Evolutionary conservation across 164 flowering plant genomes (phyloP).

Genomic region (Protea cynaroides): DNA sequence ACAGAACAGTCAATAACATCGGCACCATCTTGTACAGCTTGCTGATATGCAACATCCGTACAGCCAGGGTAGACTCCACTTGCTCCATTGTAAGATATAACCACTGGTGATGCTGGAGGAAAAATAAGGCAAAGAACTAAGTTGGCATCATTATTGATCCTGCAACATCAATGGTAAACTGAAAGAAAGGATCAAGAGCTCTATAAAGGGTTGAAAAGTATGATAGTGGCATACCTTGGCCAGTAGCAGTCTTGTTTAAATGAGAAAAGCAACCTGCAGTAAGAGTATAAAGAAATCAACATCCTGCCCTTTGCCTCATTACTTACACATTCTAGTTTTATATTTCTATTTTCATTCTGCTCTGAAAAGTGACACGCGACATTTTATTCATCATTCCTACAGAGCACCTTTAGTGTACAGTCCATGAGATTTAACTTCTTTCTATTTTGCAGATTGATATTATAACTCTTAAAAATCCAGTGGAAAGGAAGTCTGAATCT

Average conservation of each 20-base stretch:
- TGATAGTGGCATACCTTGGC: neutral
- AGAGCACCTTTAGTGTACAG: no score
- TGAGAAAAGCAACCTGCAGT: constrained; percentile 83
- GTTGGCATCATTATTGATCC: neutral
- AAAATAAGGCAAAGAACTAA: constrained; percentile 9
- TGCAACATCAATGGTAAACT: neutral
- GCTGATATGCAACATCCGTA: constrained; percentile 69
- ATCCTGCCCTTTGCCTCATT: neutral
- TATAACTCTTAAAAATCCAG: no score
- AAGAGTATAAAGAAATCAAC: constrained; percentile 12
- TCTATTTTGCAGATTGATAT: no score
- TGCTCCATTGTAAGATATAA: constrained; percentile 78
- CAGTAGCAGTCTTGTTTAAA: constrained; percentile 38
- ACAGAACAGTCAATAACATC: constrained; percentile 72
- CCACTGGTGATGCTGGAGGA: constrained; percentile 46
- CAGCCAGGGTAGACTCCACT: constrained; percentile 86
- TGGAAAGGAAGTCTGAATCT: no score
- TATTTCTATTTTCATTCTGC: no score
- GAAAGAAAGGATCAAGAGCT: neutral
- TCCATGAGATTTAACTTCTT: no score
- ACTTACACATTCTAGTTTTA: no score
- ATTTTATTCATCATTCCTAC: no score
- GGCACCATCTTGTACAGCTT: constrained; percentile 80
- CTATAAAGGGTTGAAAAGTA: neutral
- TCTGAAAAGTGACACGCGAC: no score